Evolutionary conservation across 2,329 filamentous ascomycete genomes (phyloP).

Genomic region (Mycocentrospora acerina): DNA sequence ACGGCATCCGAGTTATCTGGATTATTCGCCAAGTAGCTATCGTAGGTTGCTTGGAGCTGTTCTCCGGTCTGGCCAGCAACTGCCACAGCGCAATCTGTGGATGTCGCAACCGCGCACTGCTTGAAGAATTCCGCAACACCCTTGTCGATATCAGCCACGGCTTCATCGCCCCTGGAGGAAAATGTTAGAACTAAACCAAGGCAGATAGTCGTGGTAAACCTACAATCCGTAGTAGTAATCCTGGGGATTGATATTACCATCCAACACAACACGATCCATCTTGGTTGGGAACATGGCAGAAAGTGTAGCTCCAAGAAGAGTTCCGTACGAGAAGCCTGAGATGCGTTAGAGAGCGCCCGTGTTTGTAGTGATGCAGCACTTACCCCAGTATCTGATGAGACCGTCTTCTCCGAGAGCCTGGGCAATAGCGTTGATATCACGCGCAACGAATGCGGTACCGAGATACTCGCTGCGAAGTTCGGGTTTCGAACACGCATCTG

Average conservation of each 20-base stretch:
- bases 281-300: conserved; percentile 26
- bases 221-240: conserved; percentile 10
- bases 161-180: conserved; percentile 7
- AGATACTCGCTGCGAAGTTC: too few species aligned
- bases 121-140: conserved; percentile 51
- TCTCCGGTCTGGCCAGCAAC: too few species aligned
- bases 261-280: conserved; percentile 31
- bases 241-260: conserved; percentile 44
- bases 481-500: too few species aligned
- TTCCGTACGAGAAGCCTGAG: conserved; percentile 48
- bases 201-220: background rate
- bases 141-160: conserved; percentile 1
- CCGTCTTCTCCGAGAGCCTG: conserved; percentile 49
- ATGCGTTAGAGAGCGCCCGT: too few species aligned
- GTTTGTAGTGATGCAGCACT: too few species aligned
- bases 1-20: too few species aligned
- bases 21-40: too few species aligned
- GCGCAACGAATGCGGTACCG: conserved; percentile 48
- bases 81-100: background rate
- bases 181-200: too few species aligned
- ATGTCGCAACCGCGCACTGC: conserved; percentile 55
- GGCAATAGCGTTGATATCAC: conserved; percentile 50
- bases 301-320: conserved; percentile 33
- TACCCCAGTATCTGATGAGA: conserved; percentile 45
- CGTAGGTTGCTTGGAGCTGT: too few species aligned